Base-by-base conservation (phyloP, 2,329 filamentous ascomycete genomes). In the Cadophora sp. region DNA sequence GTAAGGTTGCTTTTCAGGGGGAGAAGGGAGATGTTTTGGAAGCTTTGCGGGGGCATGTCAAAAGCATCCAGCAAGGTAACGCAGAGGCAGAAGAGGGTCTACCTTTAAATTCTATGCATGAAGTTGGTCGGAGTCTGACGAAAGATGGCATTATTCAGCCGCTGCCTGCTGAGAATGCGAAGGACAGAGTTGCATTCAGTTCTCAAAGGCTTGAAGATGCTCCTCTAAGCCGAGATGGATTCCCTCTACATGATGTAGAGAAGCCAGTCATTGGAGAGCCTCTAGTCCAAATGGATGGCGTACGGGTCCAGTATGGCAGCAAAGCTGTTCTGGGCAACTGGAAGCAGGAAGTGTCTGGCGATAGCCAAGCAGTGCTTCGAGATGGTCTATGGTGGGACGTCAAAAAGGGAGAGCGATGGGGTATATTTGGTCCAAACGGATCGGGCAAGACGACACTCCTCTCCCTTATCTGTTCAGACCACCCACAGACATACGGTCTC, bases 391-490 rank as follows among this genome's bases (percentile, higher is more conserved):
- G 91, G 76, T 97, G 96, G 93, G 92, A 86, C 0, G 90, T 98
- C 27, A 87, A 89, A 48, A 87, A 91, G 62, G 94, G 95, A 27
- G 89, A 97, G 77, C 89, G 94, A 70, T 97, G 94, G 92, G 95
- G 92, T 3, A 87, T 98, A 22, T 96, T 99, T 76, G 96, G 96
- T 0, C 91, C 94, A 37, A 98, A 99, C 74, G 96, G 92, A 14
- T 97, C 93, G 0, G 96, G 96, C 22, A 99, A 99, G 82, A 99
- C 96, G 0, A 99, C 96, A 0, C 86, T 99, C 48, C 87, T 98
- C 31, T 96, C 94, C 5, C 85, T 99, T 6, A 92, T 99, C 68
- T 97, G 93, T 68, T 98, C 95, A 0, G 96, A 99, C 76, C 96
- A 99, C 75, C 96, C 96, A 0, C 95, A 98, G 79, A 90, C 94